These are phyloP conservation scores for Fusarium siculi DNA, from an alignment of 2,329 filamentous ascomycete species.

Conservation along the genomic window DNA sequence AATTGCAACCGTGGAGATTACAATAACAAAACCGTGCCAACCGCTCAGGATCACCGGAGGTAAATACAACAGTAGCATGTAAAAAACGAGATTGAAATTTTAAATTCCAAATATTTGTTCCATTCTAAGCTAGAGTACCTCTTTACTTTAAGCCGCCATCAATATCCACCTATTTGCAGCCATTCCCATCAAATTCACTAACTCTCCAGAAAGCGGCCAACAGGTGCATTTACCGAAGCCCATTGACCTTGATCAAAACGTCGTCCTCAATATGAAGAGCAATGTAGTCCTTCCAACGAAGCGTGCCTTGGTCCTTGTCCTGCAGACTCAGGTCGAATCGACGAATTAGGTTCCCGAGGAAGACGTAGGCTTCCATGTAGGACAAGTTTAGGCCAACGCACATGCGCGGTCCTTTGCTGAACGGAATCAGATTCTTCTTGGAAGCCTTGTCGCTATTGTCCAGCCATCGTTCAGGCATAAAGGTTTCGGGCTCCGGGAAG, in stretches of 20 bases:
- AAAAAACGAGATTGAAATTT: fast-evolving
- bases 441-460: neutral
- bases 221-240: neutral
- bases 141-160: neutral
- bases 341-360: neutral
- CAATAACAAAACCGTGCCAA: neutral
- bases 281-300: neutral
- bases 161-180: neutral
- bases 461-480: neutral
- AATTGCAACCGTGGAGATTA: too few relatives aligned
- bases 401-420: neutral
- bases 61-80: neutral
- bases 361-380: neutral
- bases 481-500: neutral
- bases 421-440: neutral
- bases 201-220: too few relatives aligned
- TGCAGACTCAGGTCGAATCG: neutral
- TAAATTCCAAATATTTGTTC: neutral
- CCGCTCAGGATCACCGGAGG: fast-evolving
- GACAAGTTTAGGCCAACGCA: neutral
- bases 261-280: neutral
- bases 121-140: neutral
- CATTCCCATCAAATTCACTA: neutral
- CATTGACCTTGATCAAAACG: neutral
- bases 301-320: neutral